phyloP scores from a whole-genome alignment of 306 rosid genomes.

The Oxytropis ochrocephala region DNA sequence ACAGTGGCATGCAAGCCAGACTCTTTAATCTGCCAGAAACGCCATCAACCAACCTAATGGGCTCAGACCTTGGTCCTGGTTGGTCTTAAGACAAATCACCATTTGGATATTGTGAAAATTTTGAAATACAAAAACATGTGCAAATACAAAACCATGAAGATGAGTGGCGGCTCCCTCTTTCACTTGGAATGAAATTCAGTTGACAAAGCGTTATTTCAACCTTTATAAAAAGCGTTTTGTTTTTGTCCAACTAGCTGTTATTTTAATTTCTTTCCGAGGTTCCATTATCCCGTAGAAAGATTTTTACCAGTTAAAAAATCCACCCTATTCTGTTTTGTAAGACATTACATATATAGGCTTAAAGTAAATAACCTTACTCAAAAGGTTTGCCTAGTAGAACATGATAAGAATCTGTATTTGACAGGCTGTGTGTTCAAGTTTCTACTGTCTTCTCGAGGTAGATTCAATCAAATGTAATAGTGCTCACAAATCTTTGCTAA shows the following conservation, averaged over 20 bases:
- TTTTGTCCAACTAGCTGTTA: neutral
- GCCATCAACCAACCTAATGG: conserved; percentile 35
- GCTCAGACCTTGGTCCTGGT: conserved; percentile 26
- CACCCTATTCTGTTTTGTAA: too few species aligned
- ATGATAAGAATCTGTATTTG: too few species aligned
- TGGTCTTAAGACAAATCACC: conserved; percentile 25
- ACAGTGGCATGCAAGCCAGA: conserved; percentile 23
- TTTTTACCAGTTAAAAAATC: too few species aligned
- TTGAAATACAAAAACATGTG: neutral
- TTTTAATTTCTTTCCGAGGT: neutral
- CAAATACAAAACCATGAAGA: neutral
- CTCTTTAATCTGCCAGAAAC: conserved; percentile 19
- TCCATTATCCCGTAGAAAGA: neutral
- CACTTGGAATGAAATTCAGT: neutral
- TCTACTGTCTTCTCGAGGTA: too few species aligned
- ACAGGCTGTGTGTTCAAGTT: too few species aligned
- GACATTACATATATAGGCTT: too few species aligned
- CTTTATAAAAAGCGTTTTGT: neutral
- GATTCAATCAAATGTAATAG: too few species aligned
- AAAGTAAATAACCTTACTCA: too few species aligned
- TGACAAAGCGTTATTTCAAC: too few species aligned
- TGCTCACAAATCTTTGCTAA: too few species aligned
- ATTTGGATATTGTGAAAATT: conserved; percentile 1
- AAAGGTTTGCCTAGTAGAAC: too few species aligned
- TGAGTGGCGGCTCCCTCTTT: neutral